Evolutionary conservation across 257 asterid genomes (phyloP).

Genomic region (Apocynum venetum): DNA sequence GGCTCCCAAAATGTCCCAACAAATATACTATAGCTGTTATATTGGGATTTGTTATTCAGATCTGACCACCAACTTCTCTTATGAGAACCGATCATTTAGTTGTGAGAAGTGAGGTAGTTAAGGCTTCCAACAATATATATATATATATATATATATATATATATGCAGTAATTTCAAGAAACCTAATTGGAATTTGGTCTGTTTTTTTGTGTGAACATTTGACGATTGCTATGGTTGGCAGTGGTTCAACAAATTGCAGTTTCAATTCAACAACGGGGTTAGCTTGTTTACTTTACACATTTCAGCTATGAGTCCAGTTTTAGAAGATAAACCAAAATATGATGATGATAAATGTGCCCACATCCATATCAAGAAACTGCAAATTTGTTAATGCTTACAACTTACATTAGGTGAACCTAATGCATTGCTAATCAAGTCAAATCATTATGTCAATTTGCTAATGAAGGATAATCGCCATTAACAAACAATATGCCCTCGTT

Average conservation of each 20-base stretch:
- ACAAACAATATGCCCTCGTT: neutral
- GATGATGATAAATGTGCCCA: neutral
- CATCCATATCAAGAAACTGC: neutral
- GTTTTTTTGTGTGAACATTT: slow-evolving; percentile 6
- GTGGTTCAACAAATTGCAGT: slow-evolving; percentile 12
- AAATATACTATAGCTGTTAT: neutral
- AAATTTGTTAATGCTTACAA: slow-evolving; percentile 8
- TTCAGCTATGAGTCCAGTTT: neutral
- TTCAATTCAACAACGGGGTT: neutral
- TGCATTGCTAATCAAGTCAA: slow-evolving; percentile 9
- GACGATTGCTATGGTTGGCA: slow-evolving; percentile 4
- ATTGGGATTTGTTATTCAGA: slow-evolving; percentile 9
- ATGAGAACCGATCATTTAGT: neutral
- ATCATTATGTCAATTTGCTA: neutral
- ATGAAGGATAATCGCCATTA: slow-evolving; percentile 11
- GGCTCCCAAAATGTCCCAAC: neutral
- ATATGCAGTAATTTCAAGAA: neutral
- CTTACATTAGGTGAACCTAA: slow-evolving; percentile 22
- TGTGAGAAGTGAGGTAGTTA: slow-evolving; percentile 12
- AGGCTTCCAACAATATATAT: neutral
- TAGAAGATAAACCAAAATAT: neutral
- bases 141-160: neutral
- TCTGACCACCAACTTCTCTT: slow-evolving; percentile 4
- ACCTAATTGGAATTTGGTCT: neutral
- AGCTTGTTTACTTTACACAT: no score